Base-by-base conservation (phyloP, 306 rosid genomes). In the Malus sieversii region DNA sequence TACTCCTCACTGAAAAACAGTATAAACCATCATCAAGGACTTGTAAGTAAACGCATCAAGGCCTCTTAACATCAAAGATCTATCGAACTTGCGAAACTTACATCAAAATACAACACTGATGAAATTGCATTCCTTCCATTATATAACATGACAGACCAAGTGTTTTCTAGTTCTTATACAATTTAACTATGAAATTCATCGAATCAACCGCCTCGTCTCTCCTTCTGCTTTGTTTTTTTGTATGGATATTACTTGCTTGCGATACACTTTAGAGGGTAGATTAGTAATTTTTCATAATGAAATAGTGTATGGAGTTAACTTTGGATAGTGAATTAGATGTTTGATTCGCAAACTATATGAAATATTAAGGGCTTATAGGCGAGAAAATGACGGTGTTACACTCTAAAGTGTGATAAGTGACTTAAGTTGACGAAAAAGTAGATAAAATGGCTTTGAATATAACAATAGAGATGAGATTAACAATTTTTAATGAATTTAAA, bases 1-100 rank as follows among this genome's bases (percentile, higher is more conserved):
- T 83, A 85, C 81, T 80, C 75, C 79, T 78, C 66, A 23, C 88
- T 77, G 75, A 55, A 73, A 77, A 42, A 65, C 15, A 71, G 55
- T 27, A 48, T 61, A 65, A 70, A 29, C 35, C 63, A 64, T 35
- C 27, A 77, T 12, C 70, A 61, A 80, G 42, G 25, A 40, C 63
- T 46, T 4, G 29, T 62, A 25, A 72, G 35, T 40, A 69, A 71
- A 8, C 35, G 30, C 32, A 48, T 16, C n/a, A 64, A 8, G 65
- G 11, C 12, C 57, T 71, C 70, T 62, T 8, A 58, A 16, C 63
- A 14, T 44, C 78, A 70, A 70, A 74, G 75, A 59, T 40, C 8
- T 6, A 23, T 66, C 2, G 3, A 52, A 53, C 51, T 33, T 38
- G 2, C 22, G 27, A 0, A 75, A 52, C 23, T 38, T 6, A 66